Evolutionary conservation across 768 basidiomycete genomes (phyloP), one percentile per base, ranked within the genome.

Genomic region (Cubamyces lactineus): DNA sequence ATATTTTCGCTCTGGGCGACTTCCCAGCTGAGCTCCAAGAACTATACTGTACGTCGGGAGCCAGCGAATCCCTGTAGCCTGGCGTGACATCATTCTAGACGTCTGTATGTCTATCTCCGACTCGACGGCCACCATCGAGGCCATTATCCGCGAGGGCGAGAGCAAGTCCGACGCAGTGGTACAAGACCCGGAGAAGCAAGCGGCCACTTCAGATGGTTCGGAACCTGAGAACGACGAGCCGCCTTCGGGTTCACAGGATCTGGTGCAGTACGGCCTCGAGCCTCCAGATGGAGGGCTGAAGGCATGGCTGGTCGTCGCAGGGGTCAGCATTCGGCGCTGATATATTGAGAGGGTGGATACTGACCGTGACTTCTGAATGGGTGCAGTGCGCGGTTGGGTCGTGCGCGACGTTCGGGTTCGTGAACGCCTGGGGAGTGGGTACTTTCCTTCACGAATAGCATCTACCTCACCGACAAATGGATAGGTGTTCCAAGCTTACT

Each of bases 401-500:
- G 2, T 78, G 77, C 58, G 73, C 80, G 34, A 78, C 81, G 77
- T 85, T 89, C 71, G 89, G 89, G 38, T 86, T 84, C 62, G 82
- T 88, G 2, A 89, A 88, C 66, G 80, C 86, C 0, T 89, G 87
- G 86, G 88, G 89, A 42, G 89, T 86, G 48, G 5, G 48, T 49
- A 26, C 46, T 12, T 13, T 67, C 72, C 82, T 77, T 19, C 30
- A 21, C 46, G 5, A 17, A 15, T 45, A 11, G 48, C 24, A 16
- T 21, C 34, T n/a, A 45, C n/a, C n/a, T n/a, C n/a, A n/a, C n/a
- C n/a, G 13, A 13, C 26, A 13, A 49, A 2, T 23, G 3, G 40
- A 21, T 53, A 89, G 87, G 79, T 84, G 19, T 91, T 90, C 69
- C 90, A 91, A 77, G 79, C 78, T 2, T 87, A 89, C 69, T 91